A percentile compares a stretch with the other conserved stretches of the same genome.
phyloP scores from a whole-genome alignment of 2,329 filamentous ascomycete genomes.

The Thermomyces lanuginosus region DNA sequence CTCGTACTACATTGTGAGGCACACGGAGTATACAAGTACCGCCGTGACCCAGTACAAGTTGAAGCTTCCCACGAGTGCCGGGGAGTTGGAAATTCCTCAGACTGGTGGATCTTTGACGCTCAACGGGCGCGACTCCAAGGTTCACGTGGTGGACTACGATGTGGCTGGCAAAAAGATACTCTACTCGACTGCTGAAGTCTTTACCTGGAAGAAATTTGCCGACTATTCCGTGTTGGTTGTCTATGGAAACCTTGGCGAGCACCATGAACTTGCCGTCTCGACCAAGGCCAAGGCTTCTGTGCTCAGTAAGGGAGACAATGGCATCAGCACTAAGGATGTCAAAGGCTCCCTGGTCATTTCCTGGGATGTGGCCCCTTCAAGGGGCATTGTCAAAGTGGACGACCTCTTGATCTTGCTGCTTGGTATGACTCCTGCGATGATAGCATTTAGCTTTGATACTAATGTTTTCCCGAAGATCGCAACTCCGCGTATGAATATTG shows the following conservation, averaged over 20 bases:
- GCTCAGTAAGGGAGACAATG: constrained; percentile 18
- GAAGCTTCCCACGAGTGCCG: constrained; percentile 33
- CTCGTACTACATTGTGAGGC: constrained; percentile 51
- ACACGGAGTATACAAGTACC: constrained; percentile 46
- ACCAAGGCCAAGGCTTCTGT: constrained; percentile 13
- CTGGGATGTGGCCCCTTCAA: constrained; percentile 40
- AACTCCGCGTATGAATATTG: constrained; percentile 32
- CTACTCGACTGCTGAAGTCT: constrained; percentile 30
- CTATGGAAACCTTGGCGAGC: constrained; percentile 24
- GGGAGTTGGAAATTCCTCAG: constrained; percentile 25
- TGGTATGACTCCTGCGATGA: constrained; percentile 21
- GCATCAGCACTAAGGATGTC: constrained; percentile 13
- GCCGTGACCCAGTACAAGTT: constrained; percentile 46
- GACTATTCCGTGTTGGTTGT: constrained; percentile 34
- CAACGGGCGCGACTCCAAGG: constrained; percentile 29
- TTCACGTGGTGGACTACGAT: constrained; percentile 28
- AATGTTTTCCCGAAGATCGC: constrained; percentile 29
- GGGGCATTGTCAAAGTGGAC: constrained; percentile 23
- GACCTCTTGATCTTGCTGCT: constrained; percentile 39
- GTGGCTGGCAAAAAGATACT: constrained; percentile 24
- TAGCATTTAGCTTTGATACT: background rate
- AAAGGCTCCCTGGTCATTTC: constrained; percentile 20
- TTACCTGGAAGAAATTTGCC: constrained; percentile 42
- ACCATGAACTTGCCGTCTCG: constrained; percentile 26
- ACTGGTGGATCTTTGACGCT: constrained; percentile 23